Evolutionary conservation across 306 rosid species (phyloP), one percentile per base, ranked within the genome.

Genomic region (Prunus armeniaca): DNA sequence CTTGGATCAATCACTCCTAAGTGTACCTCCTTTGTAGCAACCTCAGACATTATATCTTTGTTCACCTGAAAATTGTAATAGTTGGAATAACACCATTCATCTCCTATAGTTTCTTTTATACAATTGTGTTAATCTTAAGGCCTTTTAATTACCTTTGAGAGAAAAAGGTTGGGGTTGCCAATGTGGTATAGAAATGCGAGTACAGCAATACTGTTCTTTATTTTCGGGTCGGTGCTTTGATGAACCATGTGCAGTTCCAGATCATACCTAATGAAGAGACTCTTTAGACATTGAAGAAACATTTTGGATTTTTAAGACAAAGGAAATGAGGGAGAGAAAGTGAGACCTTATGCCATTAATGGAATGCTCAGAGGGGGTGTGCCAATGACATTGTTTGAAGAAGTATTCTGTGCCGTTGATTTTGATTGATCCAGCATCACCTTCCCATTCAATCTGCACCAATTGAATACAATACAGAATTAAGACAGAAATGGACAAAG

Each of bases 221-320:
- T 12, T 49, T 57, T 46, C 2, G 2, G 17, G 43, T 38, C 2
- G 43, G 43, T 38, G 73, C 58, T 81, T 19, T 6, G 18, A 70
- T 85, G 88, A 3, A 79, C 84, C 86, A 85, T 66, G 30, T 85
- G 88, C 14, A 85, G 58, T 81, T 85, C 88, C 76, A 82, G 24
- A 22, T 81, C 78, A 22, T 45, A 80, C 68, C 87, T 84, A 27
- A 20, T 9, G 14, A 67, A 3, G 25, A 2, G 12, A 24, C 69
- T 64, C 24, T 34, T 15, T 51, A 52, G 6, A 30, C 1, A 43
- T 30, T 9, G 12, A 12, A 20, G 32, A 38, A 20, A 20, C 10
- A 20, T n/a, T 38, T 19, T 66, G 52, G 52, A 43, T 38, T 11
- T 38, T 38, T n/a, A 20, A 55, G 66, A 18, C 6, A 12, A 28